Conservation (phyloP, 1,284 basidiomycete species). For the Mrakiaceae sp. region DNA sequence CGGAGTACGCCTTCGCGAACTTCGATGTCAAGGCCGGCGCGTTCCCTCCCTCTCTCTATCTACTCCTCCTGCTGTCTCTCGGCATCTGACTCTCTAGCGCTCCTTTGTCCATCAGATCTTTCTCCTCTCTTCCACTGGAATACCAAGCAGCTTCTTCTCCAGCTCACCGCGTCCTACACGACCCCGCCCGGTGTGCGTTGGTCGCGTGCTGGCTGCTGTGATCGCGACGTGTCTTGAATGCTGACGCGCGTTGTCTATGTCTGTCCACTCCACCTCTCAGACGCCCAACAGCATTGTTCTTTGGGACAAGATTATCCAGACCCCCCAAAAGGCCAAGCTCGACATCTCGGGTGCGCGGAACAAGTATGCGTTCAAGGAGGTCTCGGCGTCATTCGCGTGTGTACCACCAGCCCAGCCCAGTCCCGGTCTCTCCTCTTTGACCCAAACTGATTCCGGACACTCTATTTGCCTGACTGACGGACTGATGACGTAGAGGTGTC, state of each 20-base stretch:
- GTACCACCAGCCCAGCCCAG: slow-evolving; percentile 16
- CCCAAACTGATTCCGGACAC: background rate
- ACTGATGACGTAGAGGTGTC: slow-evolving; percentile 19
- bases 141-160: slow-evolving; percentile 38
- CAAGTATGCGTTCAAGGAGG: slow-evolving; percentile 32
- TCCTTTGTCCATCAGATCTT: slow-evolving; percentile 24
- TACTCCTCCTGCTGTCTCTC: background rate
- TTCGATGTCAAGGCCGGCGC: slow-evolving; percentile 31
- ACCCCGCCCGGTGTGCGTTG: slow-evolving; percentile 17
- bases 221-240: background rate
- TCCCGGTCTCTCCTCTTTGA: background rate
- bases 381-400: slow-evolving; percentile 32
- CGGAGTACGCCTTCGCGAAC: slow-evolving; percentile 32
- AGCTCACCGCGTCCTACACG: slow-evolving; percentile 32
- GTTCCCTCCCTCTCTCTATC: background rate
- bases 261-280: background rate
- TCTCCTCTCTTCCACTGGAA: slow-evolving; percentile 35
- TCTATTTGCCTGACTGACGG: background rate
- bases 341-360: slow-evolving; percentile 30
- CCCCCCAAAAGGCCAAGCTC: slow-evolving; percentile 23
- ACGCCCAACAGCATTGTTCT: slow-evolving; percentile 32
- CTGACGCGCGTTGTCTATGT: background rate
- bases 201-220: background rate
- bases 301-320: slow-evolving; percentile 35
- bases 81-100: background rate